phyloP scores from a whole-genome alignment of 306 rosid genomes.

The Medicago arabica region DNA sequence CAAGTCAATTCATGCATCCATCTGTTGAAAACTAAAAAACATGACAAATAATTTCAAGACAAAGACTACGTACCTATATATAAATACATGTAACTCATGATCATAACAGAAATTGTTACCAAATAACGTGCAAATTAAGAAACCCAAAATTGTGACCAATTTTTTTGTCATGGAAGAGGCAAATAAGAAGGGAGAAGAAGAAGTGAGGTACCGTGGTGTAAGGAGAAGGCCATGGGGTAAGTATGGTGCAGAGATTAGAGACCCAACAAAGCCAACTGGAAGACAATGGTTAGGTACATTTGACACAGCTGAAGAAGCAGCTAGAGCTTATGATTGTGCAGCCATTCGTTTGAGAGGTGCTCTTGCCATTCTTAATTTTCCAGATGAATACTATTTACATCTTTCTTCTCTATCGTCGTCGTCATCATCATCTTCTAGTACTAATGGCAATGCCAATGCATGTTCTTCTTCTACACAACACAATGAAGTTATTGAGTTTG shows the following conservation, averaged over 20 bases:
- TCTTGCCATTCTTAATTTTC: conserved; percentile 59
- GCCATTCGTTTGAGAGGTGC: conserved; percentile 67
- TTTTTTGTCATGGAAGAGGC: neutral
- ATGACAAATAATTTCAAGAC: neutral
- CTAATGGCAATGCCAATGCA: neutral
- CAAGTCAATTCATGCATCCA: conserved; percentile 15
- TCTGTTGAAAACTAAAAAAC: neutral
- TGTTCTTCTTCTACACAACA: conserved; percentile 32
- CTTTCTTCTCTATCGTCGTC: conserved; percentile 39
- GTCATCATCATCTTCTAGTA: conserved; percentile 4
- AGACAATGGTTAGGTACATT: conserved; percentile 77
- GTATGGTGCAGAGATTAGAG: conserved; percentile 74
- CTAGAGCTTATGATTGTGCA: conserved; percentile 77
- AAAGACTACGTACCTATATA: neutral
- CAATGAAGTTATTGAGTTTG: conserved; percentile 45
- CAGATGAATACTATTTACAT: conserved; percentile 31
- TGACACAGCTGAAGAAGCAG: conserved; percentile 76
- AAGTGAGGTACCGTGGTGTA: conserved; percentile 65
- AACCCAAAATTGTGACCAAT: neutral
- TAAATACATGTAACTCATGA: neutral
- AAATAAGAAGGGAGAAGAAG: conserved; percentile 42
- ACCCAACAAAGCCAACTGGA: conserved; percentile 60
- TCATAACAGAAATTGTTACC: neutral
- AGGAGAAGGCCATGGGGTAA: conserved; percentile 82
- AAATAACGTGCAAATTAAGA: neutral